phyloP scores from a whole-genome alignment of 2,329 filamentous ascomycete species.

The Colletotrichum limetticola region DNA sequence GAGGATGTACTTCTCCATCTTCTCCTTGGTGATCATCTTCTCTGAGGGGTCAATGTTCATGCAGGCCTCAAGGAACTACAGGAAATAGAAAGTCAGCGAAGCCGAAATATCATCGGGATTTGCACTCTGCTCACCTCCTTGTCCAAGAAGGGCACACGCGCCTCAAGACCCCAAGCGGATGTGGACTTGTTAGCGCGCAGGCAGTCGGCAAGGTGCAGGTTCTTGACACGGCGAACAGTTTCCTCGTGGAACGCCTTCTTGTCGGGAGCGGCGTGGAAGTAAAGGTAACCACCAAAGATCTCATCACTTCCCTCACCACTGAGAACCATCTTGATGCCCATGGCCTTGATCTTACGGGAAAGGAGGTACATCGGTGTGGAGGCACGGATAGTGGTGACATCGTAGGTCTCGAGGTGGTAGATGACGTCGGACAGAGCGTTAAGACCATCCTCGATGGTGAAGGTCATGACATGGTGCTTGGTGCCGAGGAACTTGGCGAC shows the following conservation, averaged over 20 bases:
- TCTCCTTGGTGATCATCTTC: constrained; percentile 93
- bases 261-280: constrained; percentile 95
- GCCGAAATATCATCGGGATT: background rate
- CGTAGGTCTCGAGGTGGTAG: constrained; percentile 96
- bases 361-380: constrained; percentile 99
- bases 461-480: constrained; percentile 98
- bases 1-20: constrained; percentile 97
- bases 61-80: constrained; percentile 84
- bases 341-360: constrained; percentile 98
- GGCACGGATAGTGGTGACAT: constrained; percentile 97
- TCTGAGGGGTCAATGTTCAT: constrained; percentile 96
- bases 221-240: constrained; percentile 93
- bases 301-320: constrained; percentile 97
- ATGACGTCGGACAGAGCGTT: constrained; percentile 98
- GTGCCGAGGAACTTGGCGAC: constrained; percentile 97
- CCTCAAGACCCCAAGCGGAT: constrained; percentile 96
- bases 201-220: constrained; percentile 96
- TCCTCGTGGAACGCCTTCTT: constrained; percentile 95
- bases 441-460: constrained; percentile 96
- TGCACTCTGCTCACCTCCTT: constrained; percentile 70
- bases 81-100: background rate
- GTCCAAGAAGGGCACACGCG: constrained; percentile 96
- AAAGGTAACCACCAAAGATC: constrained; percentile 98
- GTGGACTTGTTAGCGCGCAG: constrained; percentile 99
- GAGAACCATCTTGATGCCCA: constrained; percentile 99